phyloP scores from a whole-genome alignment of 192 early-diverging fungal species.

The Coemansia sp. region DNA sequence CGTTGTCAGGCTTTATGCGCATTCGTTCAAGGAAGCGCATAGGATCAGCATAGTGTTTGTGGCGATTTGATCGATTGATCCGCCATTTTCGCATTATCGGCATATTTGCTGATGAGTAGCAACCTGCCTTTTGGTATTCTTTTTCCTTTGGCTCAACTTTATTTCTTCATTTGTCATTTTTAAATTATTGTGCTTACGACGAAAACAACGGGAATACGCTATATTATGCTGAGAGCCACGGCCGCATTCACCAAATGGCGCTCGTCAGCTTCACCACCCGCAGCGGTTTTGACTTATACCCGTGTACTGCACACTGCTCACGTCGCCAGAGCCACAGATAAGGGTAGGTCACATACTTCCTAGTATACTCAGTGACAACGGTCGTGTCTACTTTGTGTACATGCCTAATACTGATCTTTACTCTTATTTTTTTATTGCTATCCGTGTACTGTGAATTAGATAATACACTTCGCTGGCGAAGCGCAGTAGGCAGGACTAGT shows the following conservation, averaged over 20 bases:
- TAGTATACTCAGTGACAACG: neutral
- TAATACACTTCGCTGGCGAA: constrained; percentile 10
- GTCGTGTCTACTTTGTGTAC: neutral
- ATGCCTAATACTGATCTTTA: neutral
- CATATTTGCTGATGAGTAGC: neutral
- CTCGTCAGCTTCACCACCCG: neutral
- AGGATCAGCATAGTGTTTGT: neutral
- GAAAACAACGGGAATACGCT: neutral
- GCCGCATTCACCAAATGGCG: constrained; percentile 5
- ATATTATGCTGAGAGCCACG: constrained; percentile 15
- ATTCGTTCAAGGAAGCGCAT: neutral
- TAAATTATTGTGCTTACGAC: neutral
- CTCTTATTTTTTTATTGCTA: neutral
- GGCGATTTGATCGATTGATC: neutral
- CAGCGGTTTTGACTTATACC: neutral
- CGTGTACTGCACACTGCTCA: neutral
- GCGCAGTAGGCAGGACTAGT: constrained; percentile 13
- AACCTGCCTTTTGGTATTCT: neutral
- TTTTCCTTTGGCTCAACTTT: neutral
- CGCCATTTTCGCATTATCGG: neutral
- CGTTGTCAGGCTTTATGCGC: neutral
- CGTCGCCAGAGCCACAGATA: neutral
- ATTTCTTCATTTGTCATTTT: neutral
- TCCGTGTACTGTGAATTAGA: neutral
- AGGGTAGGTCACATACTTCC: neutral